Evolutionary conservation across 129 eudicot species (phyloP), one percentile per base, ranked within the genome.

Genomic region (Lactuca saligna): DNA sequence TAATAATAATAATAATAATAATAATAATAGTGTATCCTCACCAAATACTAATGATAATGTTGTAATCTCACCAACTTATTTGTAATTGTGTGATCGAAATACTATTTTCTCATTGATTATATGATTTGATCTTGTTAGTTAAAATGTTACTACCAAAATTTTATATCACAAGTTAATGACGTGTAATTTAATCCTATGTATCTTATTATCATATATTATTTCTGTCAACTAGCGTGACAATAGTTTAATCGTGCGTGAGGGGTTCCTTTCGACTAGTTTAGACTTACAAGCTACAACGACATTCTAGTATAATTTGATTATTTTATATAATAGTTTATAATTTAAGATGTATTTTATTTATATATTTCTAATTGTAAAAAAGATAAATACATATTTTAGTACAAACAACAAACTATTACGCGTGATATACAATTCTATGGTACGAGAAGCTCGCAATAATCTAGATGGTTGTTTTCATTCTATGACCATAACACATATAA

Each of bases 31-130:
- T 12, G 51, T 46, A 11, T 2, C 9, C 49, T 8, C 13, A 42
- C 49, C 49, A 42, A 42, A 42, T 42, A 42, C 13, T 46, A 12
- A 46, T 53, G 17, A 53, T 53, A 17, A 63, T 17, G 69, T 44
- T 63, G 15, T 51, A 50, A 37, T 54, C 65, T 73, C 41, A 57
- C 63, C 55, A 60, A 75, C 73, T 56, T 74, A 73, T 54, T 11
- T 32, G 57, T 64, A 76, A 49, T 9, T 34, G 31, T 57, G 51
- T 35, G 32, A 59, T 37, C 2, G 34, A 17, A 58, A 57, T 49
- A 46, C 16, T 13, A 14, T 33, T 48, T 66, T 66, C 8, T 48
- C 49, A 46, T 12, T 58, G 61, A 11, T 75, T 57, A 15, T 13
- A 48, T 75, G 9, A n/a, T 65, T 20, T 14, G 62, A 51, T n/a